Conservation (phyloP, 352 stramenopile genomes). For the Phytophthora fragariae region DNA sequence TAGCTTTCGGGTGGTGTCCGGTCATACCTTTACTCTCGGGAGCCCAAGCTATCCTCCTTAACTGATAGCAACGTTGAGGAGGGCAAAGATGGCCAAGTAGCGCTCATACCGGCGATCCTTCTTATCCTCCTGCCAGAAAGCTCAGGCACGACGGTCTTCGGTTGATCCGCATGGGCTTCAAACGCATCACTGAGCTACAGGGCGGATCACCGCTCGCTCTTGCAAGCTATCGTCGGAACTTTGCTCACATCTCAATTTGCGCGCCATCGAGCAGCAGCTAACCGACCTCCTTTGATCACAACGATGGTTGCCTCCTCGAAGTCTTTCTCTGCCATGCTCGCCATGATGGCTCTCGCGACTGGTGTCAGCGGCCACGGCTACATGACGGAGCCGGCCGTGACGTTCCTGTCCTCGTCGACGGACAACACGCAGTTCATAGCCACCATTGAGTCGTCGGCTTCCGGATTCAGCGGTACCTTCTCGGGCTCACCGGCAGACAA, state of each 20-base stretch:
- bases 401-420: constrained; percentile 35
- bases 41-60: constrained; percentile 24
- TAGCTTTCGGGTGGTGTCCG: constrained; percentile 19
- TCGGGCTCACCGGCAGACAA: constrained; percentile 30
- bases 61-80: constrained; percentile 13
- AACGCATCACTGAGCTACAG: constrained; percentile 16
- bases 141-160: constrained; percentile 21
- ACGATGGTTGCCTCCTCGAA: constrained; percentile 28
- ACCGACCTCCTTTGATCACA: neutral
- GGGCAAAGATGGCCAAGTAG: neutral
- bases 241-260: constrained; percentile 30
- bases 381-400: constrained; percentile 32
- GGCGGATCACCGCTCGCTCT: neutral
- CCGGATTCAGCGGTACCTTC: constrained; percentile 38
- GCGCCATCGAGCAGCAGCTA: constrained; percentile 15
- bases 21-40: constrained; percentile 20
- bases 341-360: constrained; percentile 5
- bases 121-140: constrained; percentile 19
- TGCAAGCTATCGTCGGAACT: constrained; percentile 14
- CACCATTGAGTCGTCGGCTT: constrained; percentile 40
- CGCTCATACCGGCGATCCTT: constrained; percentile 12
- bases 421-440: constrained; percentile 44
- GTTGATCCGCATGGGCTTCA: constrained; percentile 27
- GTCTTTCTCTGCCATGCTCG: constrained; percentile 21
- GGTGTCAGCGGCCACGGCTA: constrained; percentile 32